Base-by-base conservation (phyloP, 352 stramenopile species). In the Pseudoperonospora humuli region DNA sequence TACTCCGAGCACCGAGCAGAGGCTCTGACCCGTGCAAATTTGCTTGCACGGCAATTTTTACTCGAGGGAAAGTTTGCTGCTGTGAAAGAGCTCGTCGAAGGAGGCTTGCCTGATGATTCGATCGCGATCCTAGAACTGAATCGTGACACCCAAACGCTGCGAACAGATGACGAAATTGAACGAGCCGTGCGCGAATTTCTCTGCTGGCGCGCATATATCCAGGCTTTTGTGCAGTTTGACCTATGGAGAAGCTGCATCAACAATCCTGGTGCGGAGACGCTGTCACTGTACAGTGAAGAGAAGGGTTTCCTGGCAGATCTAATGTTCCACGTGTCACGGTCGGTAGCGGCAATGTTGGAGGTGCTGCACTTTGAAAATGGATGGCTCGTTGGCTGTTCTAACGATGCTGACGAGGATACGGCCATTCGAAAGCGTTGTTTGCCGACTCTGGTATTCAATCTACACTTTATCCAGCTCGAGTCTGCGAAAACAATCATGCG, bases 341-440 rank as follows among this genome's bases (percentile, higher is more conserved):
- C 77, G 0, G 59, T 61, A 20, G 60, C 57, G 1, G 64, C 62
- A 7, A 62, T 79, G n/a, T 40, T 84, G n/a, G 75, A 85, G 25
- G 75, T 68, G 25, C 61, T 93, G 36, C 74, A 88, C 29, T 93
- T 93, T 50, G 77, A 87, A 45, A 64, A 84, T 17, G 81, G 74
- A 8, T 93, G 81, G 81, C 60, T 90, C 33, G 29, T 64, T 20
- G 41, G 58, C n/a, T 85, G 75, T 38, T 66, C 57, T 17, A 64
- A 65, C 8, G 57, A 73, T 39, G 57, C 57, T 10, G 51, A 57
- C 13, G 70, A 76, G 36, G 69, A 86, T 25, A 49, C 45, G 11
- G 51, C 38, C 6, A 55, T 86, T 25, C 67, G 74, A 0, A 50
- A 70, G 34, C 44, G 60, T 32, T 93, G 81, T 46, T 56, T 93